These are phyloP conservation scores for Hermanozyma aechmeae DNA, from an alignment of 805 yeast species.

Conservation along the genomic window DNA sequence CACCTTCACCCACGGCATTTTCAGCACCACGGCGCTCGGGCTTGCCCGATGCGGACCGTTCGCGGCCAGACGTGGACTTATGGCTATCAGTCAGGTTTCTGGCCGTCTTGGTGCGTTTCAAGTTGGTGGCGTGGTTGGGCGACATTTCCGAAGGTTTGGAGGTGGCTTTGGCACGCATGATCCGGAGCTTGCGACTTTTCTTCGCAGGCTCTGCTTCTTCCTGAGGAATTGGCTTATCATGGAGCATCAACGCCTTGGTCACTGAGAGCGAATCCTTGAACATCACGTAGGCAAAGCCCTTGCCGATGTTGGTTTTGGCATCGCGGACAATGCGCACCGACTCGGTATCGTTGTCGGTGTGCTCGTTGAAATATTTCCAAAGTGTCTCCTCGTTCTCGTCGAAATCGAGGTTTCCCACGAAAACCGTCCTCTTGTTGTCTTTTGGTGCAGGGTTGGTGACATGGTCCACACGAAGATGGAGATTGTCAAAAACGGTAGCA, in stretches of 20 bases:
- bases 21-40: constrained; percentile 72
- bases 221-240: constrained; percentile 48
- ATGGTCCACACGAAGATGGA: constrained; percentile 85
- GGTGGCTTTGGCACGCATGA: constrained; percentile 44
- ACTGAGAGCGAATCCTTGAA: constrained; percentile 68
- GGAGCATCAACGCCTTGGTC: constrained; percentile 68
- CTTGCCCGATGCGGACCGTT: constrained; percentile 63
- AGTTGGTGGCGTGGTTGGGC: constrained; percentile 34
- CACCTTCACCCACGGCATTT: constrained; percentile 56
- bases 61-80: constrained; percentile 74
- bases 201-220: constrained; percentile 4
- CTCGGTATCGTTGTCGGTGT: constrained; percentile 50
- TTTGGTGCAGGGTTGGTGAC: constrained; percentile 86
- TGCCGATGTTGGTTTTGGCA: constrained; percentile 87
- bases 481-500: constrained; percentile 55
- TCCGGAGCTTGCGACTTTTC: constrained; percentile 58
- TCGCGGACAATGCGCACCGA: constrained; percentile 89
- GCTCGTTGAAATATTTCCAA: constrained; percentile 65
- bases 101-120: constrained; percentile 11
- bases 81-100: constrained; percentile 49
- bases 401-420: constrained; percentile 90
- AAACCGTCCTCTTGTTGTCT: constrained; percentile 75
- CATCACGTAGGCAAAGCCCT: constrained; percentile 95
- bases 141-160: constrained; percentile 33
- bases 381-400: constrained; percentile 85